Percentiles rank a stretch among this genome's conserved stretches.
phyloP scores from a whole-genome alignment of 345 rosid species.

The Angophora floribunda region DNA sequence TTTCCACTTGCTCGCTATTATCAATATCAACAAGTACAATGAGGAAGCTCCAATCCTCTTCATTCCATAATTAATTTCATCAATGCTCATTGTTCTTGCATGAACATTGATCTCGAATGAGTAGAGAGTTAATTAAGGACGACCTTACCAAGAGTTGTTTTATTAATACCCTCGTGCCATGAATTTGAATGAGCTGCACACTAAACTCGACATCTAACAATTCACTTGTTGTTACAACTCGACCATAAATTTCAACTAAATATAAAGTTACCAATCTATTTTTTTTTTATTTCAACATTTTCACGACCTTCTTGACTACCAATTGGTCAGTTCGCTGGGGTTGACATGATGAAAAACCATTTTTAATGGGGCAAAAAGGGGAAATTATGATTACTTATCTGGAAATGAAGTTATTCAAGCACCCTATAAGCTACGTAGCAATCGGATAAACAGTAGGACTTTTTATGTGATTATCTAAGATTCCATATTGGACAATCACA shows the following conservation, averaged over 20 bases:
- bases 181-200: too few species aligned
- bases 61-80: neutral
- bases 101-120: neutral
- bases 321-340: neutral
- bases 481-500: neutral
- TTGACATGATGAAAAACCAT: neutral
- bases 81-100: neutral
- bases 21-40: neutral
- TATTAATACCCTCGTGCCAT: fast-evolving
- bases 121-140: neutral
- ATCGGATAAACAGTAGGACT: neutral
- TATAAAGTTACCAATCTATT: fast-evolving
- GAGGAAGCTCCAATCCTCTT: neutral
- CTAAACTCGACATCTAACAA: too few species aligned
- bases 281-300: neutral
- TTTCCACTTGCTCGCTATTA: neutral
- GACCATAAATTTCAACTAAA: too few species aligned
- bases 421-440: neutral
- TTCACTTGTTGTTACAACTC: fast-evolving
- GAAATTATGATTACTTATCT: neutral
- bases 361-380: neutral
- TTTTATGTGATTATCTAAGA: neutral
- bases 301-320: neutral
- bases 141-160: neutral
- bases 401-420: neutral